Conservation (phyloP, 139 green algal genomes). For the Chlorella sp. region DNA sequence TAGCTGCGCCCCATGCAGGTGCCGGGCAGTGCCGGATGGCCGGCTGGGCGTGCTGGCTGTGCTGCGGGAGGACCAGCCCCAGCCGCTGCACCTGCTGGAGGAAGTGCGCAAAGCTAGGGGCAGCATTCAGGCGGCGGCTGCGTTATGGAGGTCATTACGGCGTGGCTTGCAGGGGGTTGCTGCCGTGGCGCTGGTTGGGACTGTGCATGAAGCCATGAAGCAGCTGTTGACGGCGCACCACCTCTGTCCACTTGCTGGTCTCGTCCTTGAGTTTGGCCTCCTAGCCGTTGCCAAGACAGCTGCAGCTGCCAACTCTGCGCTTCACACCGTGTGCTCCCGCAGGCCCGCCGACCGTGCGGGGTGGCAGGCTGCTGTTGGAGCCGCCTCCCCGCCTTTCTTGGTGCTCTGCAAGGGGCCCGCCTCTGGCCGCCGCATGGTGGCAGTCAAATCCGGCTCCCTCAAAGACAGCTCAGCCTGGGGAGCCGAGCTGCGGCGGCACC, state of each 20-base stretch:
- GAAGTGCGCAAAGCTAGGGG: background rate
- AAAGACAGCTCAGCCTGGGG: background rate
- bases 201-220: background rate
- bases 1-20: background rate
- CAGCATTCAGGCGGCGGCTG: background rate
- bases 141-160: conserved; percentile 3
- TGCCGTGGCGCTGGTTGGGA: background rate
- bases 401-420: background rate
- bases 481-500: conserved; percentile 3
- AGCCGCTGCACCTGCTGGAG: background rate
- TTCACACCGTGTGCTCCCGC: no score
- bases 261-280: no score
- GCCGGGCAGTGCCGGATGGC: background rate
- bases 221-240: background rate
- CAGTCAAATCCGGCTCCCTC: background rate
- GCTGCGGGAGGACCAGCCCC: background rate
- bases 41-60: conserved; percentile 16
- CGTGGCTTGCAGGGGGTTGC: background rate
- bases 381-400: background rate
- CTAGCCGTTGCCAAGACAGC: background rate
- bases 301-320: background rate
- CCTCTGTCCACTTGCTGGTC: no score
- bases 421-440: background rate
- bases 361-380: background rate
- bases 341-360: background rate